Percentiles rank a stretch among this genome's conserved stretches.
phyloP scores from a whole-genome alignment of 331 rosid genomes.

The Arachis monticola region DNA sequence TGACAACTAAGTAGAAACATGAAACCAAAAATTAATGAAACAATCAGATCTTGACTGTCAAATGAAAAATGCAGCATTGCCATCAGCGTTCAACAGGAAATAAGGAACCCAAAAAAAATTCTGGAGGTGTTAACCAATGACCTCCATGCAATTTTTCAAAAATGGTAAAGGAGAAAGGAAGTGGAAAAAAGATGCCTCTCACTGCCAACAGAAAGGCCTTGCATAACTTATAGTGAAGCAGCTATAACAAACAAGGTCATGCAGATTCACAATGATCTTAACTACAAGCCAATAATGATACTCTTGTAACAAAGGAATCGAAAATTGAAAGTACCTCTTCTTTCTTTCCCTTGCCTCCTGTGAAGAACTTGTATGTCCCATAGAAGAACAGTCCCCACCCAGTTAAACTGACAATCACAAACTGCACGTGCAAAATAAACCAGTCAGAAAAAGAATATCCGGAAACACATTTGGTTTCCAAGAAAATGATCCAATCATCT shows the following conservation, averaged over 20 bases:
- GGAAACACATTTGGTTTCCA: conserved; percentile 1
- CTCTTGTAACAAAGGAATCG: conserved; percentile 18
- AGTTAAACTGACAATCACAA: conserved; percentile 71
- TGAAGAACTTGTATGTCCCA: conserved; percentile 63
- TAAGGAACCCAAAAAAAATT: conserved; percentile 28
- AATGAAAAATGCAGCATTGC: conserved; percentile 21
- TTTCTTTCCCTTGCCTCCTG: conserved; percentile 78
- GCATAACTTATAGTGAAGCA: background rate
- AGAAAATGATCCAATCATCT: conserved; percentile 25
- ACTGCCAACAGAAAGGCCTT: conserved; percentile 8
- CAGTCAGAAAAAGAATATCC: conserved; percentile 36
- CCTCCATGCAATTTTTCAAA: conserved; percentile 3
- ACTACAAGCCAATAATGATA: conserved; percentile 2
- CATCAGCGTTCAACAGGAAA: conserved; percentile 5
- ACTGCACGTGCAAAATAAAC: conserved; percentile 54
- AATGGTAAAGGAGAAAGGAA: background rate
- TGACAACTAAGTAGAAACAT: conserved; percentile 15
- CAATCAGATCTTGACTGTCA: conserved; percentile 18
- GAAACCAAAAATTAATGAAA: conserved; percentile 19
- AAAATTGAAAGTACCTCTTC: conserved; percentile 69
- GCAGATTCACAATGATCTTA: conserved; percentile 9
- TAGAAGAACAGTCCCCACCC: conserved; percentile 81
- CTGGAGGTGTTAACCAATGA: background rate
- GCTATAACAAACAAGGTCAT: conserved; percentile 18
- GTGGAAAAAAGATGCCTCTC: background rate